Percentiles rank a stretch among this genome's conserved stretches.
Conservation (phyloP, 768 basidiomycete genomes). For the Gelatoporia subvermispora region DNA sequence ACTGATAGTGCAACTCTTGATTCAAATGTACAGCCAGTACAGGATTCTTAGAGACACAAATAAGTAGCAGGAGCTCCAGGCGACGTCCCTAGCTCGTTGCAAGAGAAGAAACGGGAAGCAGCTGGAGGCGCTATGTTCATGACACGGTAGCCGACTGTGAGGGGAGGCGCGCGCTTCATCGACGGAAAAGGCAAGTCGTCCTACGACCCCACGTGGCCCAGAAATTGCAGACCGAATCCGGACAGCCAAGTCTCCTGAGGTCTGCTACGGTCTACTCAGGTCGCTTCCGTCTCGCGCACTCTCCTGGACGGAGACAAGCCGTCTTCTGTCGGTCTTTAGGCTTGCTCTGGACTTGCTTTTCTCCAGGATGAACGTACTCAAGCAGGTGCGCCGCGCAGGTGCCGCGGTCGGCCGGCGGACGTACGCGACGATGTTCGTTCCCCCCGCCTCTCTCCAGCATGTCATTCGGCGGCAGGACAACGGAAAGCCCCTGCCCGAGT, state of each 20-base stretch:
- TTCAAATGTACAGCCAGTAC: too few species aligned
- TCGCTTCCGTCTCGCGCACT: too few species aligned
- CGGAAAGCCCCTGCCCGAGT: constrained; percentile 41
- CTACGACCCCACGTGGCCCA: constrained; percentile 8
- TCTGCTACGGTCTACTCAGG: too few species aligned
- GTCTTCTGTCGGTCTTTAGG: not conserved
- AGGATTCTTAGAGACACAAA: too few species aligned
- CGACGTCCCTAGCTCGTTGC: too few species aligned
- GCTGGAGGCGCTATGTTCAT: not conserved
- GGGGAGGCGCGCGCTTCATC: not conserved
- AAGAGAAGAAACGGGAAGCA: too few species aligned
- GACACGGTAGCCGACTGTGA: not conserved
- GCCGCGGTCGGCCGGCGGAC: constrained; percentile 8
- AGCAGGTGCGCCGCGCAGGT: constrained; percentile 1
- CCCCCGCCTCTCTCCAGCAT: constrained; percentile 23
- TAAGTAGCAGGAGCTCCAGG: too few species aligned
- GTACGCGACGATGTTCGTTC: constrained; percentile 24
- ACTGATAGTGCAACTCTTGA: too few species aligned
- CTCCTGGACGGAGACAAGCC: too few species aligned
- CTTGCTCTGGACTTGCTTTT: not conserved
- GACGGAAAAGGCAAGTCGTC: constrained; percentile 8
- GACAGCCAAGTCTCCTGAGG: too few species aligned
- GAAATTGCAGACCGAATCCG: not conserved
- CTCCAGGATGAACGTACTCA: constrained; percentile 13
- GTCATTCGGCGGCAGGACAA: constrained; percentile 7